These are phyloP conservation scores for Gossypium aridum DNA, from an alignment of 441 rosid genomes.

Conservation along the genomic window DNA sequence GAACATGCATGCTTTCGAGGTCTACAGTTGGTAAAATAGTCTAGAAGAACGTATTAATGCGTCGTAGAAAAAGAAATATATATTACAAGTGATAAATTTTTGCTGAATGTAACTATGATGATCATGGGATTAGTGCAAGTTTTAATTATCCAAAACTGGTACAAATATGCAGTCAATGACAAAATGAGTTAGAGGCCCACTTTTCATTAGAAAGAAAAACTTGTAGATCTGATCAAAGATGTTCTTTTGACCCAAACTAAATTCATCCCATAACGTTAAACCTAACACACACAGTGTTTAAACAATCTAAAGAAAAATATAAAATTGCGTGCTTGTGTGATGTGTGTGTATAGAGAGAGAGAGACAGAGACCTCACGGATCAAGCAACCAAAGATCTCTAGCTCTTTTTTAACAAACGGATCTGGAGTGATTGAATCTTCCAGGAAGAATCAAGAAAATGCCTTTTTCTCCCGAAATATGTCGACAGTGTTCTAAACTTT, in stretches of 20 bases:
- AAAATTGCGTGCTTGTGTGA: background rate
- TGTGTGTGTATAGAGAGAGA: background rate
- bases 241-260: background rate
- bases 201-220: background rate
- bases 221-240: background rate
- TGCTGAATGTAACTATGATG: background rate
- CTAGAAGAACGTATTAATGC: background rate
- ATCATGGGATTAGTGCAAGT: background rate
- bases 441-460: conserved; percentile 8
- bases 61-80: background rate
- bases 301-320: background rate
- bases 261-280: background rate
- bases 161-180: background rate
- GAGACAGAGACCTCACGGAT: conserved; percentile 19
- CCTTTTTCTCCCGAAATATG: background rate
- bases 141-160: background rate
- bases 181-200: background rate
- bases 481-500: background rate
- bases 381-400: conserved; percentile 20
- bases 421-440: conserved; percentile 26
- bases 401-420: conserved; percentile 24
- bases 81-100: background rate
- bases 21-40: background rate
- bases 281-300: background rate
- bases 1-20: background rate